A percentile compares a stretch with the other conserved stretches of the same genome.
Conservation (phyloP, 2,329 filamentous ascomycete species). For the Metarhizium rileyi region DNA sequence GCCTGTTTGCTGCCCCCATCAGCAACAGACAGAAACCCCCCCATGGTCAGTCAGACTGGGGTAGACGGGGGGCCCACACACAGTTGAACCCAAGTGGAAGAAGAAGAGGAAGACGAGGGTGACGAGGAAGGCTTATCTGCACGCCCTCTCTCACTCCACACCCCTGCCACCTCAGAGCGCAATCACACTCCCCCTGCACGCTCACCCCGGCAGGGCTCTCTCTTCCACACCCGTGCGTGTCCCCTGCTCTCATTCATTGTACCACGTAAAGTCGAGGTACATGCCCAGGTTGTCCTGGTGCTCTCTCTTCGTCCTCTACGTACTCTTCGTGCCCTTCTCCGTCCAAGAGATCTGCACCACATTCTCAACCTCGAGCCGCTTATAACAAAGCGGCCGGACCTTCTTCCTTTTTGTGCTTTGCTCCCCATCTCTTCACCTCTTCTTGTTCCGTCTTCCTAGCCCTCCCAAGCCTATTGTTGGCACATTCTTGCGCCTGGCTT, state of each 20-base stretch:
- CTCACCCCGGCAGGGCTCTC: slow-evolving; percentile 1
- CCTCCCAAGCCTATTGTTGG: slow-evolving; percentile 9
- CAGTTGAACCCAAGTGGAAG: no score
- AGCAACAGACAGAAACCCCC: not conserved
- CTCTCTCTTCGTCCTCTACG: no score
- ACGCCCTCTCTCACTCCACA: not conserved
- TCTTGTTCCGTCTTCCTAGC: slow-evolving; percentile 6
- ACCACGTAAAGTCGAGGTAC: slow-evolving; percentile 1
- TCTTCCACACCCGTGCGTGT: slow-evolving; percentile 3
- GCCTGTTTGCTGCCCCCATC: slow-evolving; percentile 6
- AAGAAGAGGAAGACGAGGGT: not conserved
- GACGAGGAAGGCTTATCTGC: not conserved
- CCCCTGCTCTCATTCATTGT: slow-evolving; percentile 5
- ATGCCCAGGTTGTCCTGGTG: slow-evolving; percentile 6
- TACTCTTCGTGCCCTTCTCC: no score
- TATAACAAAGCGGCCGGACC: slow-evolving; percentile 13
- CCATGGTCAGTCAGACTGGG: not conserved
- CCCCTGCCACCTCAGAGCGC: not conserved
- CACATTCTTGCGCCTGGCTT: not conserved
- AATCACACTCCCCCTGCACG: slow-evolving; percentile 6
- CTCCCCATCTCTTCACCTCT: slow-evolving; percentile 3
- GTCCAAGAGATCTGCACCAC: slow-evolving; percentile 8
- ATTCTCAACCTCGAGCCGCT: slow-evolving; percentile 10
- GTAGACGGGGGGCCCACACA: not conserved
- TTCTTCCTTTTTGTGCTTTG: slow-evolving; percentile 6